phyloP scores from a whole-genome alignment of 1,284 basidiomycete species.

The Heterobasidion irregulare region DNA sequence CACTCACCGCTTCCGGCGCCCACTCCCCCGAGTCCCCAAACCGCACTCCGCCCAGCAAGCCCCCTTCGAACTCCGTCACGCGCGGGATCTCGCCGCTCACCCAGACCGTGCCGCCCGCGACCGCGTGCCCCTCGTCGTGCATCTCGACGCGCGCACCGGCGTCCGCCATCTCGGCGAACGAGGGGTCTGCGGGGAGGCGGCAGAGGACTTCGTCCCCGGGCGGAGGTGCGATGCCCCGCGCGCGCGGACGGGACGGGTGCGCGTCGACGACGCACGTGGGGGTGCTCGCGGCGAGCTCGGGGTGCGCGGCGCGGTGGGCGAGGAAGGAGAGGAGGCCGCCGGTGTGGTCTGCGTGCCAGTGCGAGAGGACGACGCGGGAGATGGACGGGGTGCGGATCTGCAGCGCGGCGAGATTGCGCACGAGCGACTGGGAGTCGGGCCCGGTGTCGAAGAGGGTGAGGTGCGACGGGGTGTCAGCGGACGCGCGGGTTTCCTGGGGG shows the following conservation, averaged over 20 bases:
- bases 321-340: slow-evolving; percentile 64
- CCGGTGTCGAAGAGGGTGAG: slow-evolving; percentile 74
- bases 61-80: slow-evolving; percentile 57
- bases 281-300: slow-evolving; percentile 4
- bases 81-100: slow-evolving; percentile 78
- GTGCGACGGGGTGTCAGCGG: slow-evolving; percentile 33
- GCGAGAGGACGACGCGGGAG: slow-evolving; percentile 62
- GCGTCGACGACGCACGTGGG: slow-evolving; percentile 54
- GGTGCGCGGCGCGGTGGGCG: slow-evolving; percentile 24
- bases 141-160: slow-evolving; percentile 50
- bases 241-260: slow-evolving; percentile 66
- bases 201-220: slow-evolving; percentile 49
- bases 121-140: slow-evolving; percentile 49
- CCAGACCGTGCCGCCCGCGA: slow-evolving; percentile 54
- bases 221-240: slow-evolving; percentile 65
- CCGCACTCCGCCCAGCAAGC: slow-evolving; percentile 58
- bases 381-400: slow-evolving; percentile 44
- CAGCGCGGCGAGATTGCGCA: slow-evolving; percentile 61
- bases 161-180: slow-evolving; percentile 53
- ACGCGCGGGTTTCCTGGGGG: slow-evolving; percentile 43
- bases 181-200: slow-evolving; percentile 60
- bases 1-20: slow-evolving; percentile 52
- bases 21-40: slow-evolving; percentile 46
- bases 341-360: slow-evolving; percentile 83
- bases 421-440: slow-evolving; percentile 64